Conservation (phyloP, 768 basidiomycete genomes). For the Russula abietina region DNA sequence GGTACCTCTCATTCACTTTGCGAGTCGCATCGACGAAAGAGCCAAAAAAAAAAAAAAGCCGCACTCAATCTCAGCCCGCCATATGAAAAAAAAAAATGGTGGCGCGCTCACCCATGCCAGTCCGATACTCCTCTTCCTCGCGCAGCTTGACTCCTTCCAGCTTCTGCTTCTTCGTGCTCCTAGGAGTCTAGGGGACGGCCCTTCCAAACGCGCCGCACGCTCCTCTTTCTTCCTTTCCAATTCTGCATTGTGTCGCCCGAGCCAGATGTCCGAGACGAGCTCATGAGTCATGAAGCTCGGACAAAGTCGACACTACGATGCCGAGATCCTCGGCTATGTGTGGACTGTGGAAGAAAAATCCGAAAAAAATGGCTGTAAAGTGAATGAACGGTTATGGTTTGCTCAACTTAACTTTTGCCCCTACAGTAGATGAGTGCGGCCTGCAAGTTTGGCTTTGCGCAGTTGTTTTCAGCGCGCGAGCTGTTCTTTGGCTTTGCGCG, state of each 20-base stretch:
- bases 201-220: constrained; percentile 52
- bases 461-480: too few relatives aligned
- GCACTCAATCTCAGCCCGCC: background rate
- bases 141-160: constrained; percentile 65
- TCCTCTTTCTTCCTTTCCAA: constrained; percentile 63
- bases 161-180: constrained; percentile 58
- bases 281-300: constrained; percentile 64
- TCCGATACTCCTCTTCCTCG: constrained; percentile 68
- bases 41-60: background rate
- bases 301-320: constrained; percentile 45
- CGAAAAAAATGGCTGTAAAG: constrained; percentile 67
- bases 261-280: constrained; percentile 62
- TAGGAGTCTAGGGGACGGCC: constrained; percentile 78
- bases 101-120: constrained; percentile 64
- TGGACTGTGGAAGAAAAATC: constrained; percentile 71
- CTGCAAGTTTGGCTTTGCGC: too few relatives aligned
- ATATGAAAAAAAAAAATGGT: too few relatives aligned
- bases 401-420: too few relatives aligned
- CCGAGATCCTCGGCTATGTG: constrained; percentile 50
- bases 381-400: too few relatives aligned
- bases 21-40: constrained; percentile 3
- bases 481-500: too few relatives aligned
- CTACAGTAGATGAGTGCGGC: too few relatives aligned
- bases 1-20: constrained; percentile 53
- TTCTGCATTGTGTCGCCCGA: constrained; percentile 62